These are phyloP conservation scores for Ricinus communis DNA, from an alignment of 345 rosid species.

Conservation along the genomic window DNA sequence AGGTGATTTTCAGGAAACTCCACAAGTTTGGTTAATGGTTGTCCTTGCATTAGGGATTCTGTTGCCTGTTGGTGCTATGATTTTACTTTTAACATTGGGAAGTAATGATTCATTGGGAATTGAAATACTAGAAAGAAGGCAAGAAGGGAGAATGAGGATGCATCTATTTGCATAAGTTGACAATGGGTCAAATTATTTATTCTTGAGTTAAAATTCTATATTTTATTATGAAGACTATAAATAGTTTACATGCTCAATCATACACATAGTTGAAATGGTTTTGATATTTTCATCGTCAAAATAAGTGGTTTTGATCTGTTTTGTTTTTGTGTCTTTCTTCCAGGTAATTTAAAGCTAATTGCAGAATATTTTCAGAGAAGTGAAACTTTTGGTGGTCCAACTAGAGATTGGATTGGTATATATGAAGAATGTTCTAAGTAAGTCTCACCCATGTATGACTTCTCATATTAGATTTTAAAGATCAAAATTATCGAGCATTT, in stretches of 20 bases:
- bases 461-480: background rate
- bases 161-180: background rate
- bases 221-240: background rate
- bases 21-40: too few species aligned
- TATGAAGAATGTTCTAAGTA: slow-evolving; percentile 88
- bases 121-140: too few species aligned
- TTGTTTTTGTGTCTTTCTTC: slow-evolving; percentile 5
- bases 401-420: slow-evolving; percentile 88
- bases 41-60: too few species aligned
- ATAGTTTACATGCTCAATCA: background rate
- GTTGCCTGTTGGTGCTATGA: too few species aligned
- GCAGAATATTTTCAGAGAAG: slow-evolving; percentile 90
- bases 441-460: slow-evolving; percentile 27
- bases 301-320: background rate
- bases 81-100: too few species aligned
- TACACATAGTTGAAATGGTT: background rate
- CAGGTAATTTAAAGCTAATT: slow-evolving; percentile 83
- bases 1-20: too few species aligned
- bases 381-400: slow-evolving; percentile 77
- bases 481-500: background rate
- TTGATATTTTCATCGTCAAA: slow-evolving; percentile 2
- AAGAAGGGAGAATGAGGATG: too few species aligned
- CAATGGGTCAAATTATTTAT: background rate
- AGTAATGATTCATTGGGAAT: too few species aligned
- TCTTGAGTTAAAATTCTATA: slow-evolving; percentile 1